Conservation (phyloP, 805 yeast genomes). For the Wickerhamiella allomyrinae region DNA sequence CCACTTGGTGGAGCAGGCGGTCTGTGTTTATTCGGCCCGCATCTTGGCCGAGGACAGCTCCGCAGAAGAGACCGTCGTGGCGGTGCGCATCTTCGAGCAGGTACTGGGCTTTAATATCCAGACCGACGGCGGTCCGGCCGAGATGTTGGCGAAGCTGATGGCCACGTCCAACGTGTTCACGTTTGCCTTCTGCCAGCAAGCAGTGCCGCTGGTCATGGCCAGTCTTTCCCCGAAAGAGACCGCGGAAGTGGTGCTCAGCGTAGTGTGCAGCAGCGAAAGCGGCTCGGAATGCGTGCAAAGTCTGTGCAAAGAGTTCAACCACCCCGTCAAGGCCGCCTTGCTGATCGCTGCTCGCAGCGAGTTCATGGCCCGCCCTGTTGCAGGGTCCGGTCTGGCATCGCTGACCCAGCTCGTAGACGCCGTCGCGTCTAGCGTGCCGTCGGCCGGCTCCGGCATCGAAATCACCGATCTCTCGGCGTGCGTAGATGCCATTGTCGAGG, state of each 20-base stretch:
- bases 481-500: not conserved
- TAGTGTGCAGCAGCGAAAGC: constrained; percentile 7
- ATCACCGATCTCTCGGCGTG: not conserved
- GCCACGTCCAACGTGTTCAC: not conserved
- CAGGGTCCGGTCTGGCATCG: not conserved
- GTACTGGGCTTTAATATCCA: not conserved
- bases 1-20: not conserved
- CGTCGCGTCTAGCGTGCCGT: not conserved
- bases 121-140: not conserved
- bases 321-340: constrained; percentile 6
- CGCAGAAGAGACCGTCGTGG: not conserved
- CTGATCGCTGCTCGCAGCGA: constrained; percentile 4
- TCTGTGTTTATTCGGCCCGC: not conserved
- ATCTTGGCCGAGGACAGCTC: not conserved
- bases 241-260: constrained; percentile 6
- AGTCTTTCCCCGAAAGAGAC: constrained; percentile 1
- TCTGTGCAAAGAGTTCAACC: constrained; percentile 6
- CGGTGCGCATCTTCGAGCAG: not conserved
- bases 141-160: not conserved
- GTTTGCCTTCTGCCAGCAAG: not conserved
- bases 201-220: not conserved
- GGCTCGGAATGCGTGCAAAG: constrained; percentile 9
- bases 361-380: constrained; percentile 3
- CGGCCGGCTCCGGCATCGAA: not conserved
- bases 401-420: not conserved